These are phyloP conservation scores for Nitzschia palea DNA, from an alignment of 108 stramenopile genomes.

Conservation along the genomic window DNA sequence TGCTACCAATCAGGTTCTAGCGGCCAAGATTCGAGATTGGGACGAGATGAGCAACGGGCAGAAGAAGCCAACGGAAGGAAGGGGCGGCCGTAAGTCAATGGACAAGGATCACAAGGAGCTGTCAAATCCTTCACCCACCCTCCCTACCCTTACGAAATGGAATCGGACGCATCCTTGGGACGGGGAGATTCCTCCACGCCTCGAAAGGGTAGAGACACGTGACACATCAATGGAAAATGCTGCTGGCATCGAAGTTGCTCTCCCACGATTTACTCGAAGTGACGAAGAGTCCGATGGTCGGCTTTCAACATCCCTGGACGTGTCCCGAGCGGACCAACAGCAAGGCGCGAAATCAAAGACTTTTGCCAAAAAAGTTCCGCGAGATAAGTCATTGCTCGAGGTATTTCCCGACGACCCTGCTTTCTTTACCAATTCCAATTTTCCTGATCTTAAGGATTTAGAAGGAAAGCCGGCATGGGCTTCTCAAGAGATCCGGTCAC, in stretches of 20 bases:
- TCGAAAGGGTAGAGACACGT: conserved; percentile 11
- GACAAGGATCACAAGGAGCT: no score
- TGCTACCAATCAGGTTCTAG: no score
- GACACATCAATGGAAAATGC: conserved; percentile 37
- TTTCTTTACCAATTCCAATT: not conserved
- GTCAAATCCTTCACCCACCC: no score
- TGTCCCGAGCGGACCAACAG: not conserved
- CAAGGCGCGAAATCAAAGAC: not conserved
- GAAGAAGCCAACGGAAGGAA: no score
- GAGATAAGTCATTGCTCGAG: not conserved
- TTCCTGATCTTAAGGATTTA: no score
- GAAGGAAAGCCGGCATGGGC: no score
- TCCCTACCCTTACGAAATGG: not conserved
- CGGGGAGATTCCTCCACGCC: conserved; percentile 1
- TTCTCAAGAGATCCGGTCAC: no score
- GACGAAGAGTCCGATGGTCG: not conserved
- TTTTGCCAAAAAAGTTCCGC: not conserved
- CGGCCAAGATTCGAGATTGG: conserved; percentile 41
- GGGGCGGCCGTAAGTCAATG: no score
- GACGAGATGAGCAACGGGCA: conserved; percentile 39
- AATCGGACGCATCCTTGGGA: conserved; percentile 36
- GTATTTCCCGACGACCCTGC: conserved; percentile 3
- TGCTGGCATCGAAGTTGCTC: conserved; percentile 23
- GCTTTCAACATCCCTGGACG: not conserved
- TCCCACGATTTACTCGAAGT: conserved; percentile 1